Evolutionary conservation across 108 stramenopile species (phyloP), one percentile per base, ranked within the genome.

Genomic region (Conticribra weissflogii): DNA sequence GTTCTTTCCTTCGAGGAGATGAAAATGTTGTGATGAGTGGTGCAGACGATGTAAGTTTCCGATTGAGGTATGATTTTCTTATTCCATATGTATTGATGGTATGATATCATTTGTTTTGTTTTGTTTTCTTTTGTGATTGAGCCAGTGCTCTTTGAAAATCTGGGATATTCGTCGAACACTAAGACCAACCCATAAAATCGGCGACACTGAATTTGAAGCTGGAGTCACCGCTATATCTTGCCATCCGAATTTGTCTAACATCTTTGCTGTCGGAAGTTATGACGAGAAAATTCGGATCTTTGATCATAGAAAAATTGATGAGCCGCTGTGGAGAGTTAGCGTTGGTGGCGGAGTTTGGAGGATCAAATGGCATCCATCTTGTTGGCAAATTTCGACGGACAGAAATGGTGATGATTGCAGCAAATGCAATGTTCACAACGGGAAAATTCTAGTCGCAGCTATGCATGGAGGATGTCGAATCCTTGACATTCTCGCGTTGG

Each of bases 401-500:
- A n/a, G n/a, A n/a, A n/a, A n/a, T n/a, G n/a, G n/a, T n/a, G n/a
- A n/a, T n/a, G n/a, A n/a, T n/a, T n/a, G n/a, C n/a, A n/a, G n/a
- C n/a, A n/a, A n/a, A n/a, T n/a, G n/a, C n/a, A 66, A 62, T 21
- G 21, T 24, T 24, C 8, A 25, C 51, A 27, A 32, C 28, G 53
- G 70, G 46, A 65, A 61, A 24, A 54, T 95, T 33, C 71, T 95
- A 60, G 75, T 95, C 29, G 91, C 76, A 16, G 89, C 89, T 51
- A 95, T 95, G 94, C 94, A 95, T 66, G 94, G 89, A 32, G 94
- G 94, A 14, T 90, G 89, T 67, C 69, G 88, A 24, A 66, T 91
- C 14, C 61, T 94, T 2, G 49, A 85, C 9, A 34, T 89, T 49
- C 59, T 63, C 18, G 61, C 52, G 30, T 45, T 79, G 24, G 27